A percentile compares a stretch with the other conserved stretches of the same genome.
phyloP scores from a whole-genome alignment of 352 stramenopile genomes.

The Phytophthora europaea region DNA sequence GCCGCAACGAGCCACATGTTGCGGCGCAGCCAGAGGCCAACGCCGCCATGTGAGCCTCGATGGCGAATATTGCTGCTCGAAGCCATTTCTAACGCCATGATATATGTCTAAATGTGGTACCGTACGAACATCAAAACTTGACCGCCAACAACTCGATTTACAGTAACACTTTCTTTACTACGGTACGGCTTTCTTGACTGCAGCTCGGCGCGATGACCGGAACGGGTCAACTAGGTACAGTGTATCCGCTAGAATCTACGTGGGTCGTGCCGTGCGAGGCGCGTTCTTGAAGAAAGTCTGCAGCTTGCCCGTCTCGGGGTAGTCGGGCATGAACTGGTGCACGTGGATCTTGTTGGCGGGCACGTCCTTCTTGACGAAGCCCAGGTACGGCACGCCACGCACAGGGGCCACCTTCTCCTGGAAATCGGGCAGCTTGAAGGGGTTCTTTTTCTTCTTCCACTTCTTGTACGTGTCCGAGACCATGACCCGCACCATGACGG shows the following conservation, averaged over 20 bases:
- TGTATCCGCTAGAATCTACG: conserved; percentile 16
- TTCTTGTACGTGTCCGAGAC: conserved; percentile 69
- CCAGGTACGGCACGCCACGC: conserved; percentile 73
- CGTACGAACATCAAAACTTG: neutral
- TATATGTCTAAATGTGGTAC: conserved; percentile 9
- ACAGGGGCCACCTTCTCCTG: conserved; percentile 66
- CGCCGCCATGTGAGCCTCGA: conserved; percentile 5
- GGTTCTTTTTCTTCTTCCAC: conserved; percentile 87
- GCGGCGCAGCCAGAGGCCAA: conserved; percentile 33
- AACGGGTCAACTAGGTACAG: neutral
- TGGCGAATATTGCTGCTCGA: conserved; percentile 10
- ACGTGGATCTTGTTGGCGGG: conserved; percentile 53
- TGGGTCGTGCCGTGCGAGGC: conserved; percentile 32
- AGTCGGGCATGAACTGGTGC: conserved; percentile 74
- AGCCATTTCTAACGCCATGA: conserved; percentile 12
- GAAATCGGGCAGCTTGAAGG: conserved; percentile 75
- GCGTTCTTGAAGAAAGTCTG: conserved; percentile 60
- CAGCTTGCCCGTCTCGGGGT: conserved; percentile 56
- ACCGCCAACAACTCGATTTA: neutral
- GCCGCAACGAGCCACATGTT: conserved; percentile 42
- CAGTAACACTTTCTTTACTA: neutral
- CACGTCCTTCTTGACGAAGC: conserved; percentile 67
- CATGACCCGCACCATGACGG: conserved; percentile 66
- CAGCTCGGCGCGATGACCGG: neutral
- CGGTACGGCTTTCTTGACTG: neutral